These are phyloP conservation scores for Metarhizium brunneum DNA, from an alignment of 2,329 filamentous ascomycete genomes.

Conservation along the genomic window DNA sequence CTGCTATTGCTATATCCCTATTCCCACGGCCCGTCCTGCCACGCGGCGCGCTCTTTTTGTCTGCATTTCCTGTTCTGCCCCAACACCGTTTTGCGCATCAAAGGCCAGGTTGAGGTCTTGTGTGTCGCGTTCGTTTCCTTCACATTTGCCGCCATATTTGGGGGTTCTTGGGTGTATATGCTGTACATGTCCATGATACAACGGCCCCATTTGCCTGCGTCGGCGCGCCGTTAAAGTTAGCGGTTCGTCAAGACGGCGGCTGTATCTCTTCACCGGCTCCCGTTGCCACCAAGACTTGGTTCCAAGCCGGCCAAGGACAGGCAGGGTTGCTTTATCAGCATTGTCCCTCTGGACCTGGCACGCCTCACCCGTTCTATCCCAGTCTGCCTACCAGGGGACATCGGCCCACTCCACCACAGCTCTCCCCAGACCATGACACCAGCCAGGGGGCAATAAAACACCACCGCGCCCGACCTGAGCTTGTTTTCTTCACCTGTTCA, in stretches of 20 bases:
- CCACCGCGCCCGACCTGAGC: slow-evolving; percentile 36
- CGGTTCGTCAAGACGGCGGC: not conserved
- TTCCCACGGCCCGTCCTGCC: not conserved
- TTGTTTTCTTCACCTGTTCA: slow-evolving; percentile 27
- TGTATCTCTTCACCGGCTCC: not conserved
- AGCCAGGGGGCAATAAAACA: slow-evolving; percentile 41
- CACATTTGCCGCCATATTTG: not conserved
- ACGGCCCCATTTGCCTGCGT: not conserved
- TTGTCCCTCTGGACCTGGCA: slow-evolving; percentile 34
- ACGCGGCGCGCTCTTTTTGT: not conserved
- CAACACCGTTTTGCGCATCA: not conserved
- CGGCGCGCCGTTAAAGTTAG: not conserved
- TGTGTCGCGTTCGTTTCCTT: not conserved
- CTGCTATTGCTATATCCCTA: not conserved
- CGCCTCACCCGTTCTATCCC: slow-evolving; percentile 41
- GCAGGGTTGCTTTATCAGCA: slow-evolving; percentile 29
- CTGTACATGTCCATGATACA: too few species aligned
- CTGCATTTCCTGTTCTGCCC: not conserved
- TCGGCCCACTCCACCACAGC: slow-evolving; percentile 25
- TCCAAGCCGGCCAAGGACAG: slow-evolving; percentile 14
- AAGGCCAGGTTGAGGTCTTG: not conserved
- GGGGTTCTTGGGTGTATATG: not conserved
- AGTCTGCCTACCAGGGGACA: slow-evolving; percentile 33
- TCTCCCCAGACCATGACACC: slow-evolving; percentile 35
- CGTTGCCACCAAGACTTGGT: slow-evolving; percentile 7